phyloP scores from a whole-genome alignment of 176 grass and related monocot genomes.

The Eleusine coracana region DNA sequence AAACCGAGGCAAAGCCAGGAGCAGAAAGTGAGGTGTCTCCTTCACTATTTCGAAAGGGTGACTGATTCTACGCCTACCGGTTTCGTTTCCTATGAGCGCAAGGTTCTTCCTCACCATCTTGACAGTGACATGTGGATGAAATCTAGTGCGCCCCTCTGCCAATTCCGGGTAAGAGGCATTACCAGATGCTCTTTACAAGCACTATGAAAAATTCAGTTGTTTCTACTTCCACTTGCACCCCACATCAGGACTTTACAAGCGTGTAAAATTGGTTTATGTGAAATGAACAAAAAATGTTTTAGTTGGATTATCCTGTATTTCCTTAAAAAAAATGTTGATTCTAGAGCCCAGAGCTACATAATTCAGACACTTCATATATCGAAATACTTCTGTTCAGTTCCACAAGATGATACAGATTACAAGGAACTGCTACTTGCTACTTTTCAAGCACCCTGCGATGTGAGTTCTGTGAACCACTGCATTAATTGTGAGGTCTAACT shows the following conservation, averaged over 20 bases:
- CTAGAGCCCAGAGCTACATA: no score
- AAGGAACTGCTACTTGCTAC: no score
- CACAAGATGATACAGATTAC: no score
- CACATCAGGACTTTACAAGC: neutral
- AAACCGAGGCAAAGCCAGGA: constrained; percentile 65
- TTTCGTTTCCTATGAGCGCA: constrained; percentile 81
- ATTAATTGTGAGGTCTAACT: no score
- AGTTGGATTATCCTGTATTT: no score
- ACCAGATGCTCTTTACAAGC: neutral
- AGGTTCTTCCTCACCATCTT: constrained; percentile 61
- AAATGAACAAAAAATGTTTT: neutral
- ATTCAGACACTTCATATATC: no score
- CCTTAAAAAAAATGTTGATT: no score
- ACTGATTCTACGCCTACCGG: constrained; percentile 52
- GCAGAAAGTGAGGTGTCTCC: constrained; percentile 80
- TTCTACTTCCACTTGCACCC: neutral
- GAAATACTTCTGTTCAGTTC: no score
- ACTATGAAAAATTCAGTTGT: neutral
- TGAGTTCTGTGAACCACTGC: no score
- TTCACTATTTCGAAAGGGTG: constrained; percentile 94
- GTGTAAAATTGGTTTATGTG: neutral
- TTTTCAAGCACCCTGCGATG: no score
- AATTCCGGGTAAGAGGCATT: constrained; percentile 61
- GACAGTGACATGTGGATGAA: constrained; percentile 57
- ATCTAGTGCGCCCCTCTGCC: constrained; percentile 61